These are phyloP conservation scores for Coniochaeta prunicola DNA, from an alignment of 2,329 filamentous ascomycete species.

Conservation along the genomic window DNA sequence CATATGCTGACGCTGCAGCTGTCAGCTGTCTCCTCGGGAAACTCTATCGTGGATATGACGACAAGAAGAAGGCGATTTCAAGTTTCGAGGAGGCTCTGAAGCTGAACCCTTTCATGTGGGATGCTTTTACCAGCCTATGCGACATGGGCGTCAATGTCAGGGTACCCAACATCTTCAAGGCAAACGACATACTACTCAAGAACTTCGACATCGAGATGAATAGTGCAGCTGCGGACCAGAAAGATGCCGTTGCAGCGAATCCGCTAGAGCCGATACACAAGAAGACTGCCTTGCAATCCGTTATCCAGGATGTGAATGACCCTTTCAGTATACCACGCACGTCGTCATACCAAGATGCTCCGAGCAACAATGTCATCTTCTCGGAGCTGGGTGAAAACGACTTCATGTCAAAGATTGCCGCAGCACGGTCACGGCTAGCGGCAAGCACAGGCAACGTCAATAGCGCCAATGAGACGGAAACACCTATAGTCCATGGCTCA, in stretches of 20 bases:
- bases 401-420: slow-evolving; percentile 49
- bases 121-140: slow-evolving; percentile 84
- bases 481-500: slow-evolving; percentile 46
- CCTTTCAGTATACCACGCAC: slow-evolving; percentile 43
- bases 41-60: slow-evolving; percentile 74
- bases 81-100: slow-evolving; percentile 86
- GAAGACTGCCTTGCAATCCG: slow-evolving; percentile 30
- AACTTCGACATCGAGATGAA: slow-evolving; percentile 34
- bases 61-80: slow-evolving; percentile 74
- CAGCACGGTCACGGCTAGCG: slow-evolving; percentile 38
- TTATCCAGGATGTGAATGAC: slow-evolving; percentile 31
- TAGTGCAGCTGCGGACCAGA: slow-evolving; percentile 25
- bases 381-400: slow-evolving; percentile 42
- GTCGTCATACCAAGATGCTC: slow-evolving; percentile 29
- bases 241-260: slow-evolving; percentile 25
- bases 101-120: slow-evolving; percentile 95
- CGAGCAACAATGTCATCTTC: slow-evolving; percentile 31
- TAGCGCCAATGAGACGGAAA: slow-evolving; percentile 54
- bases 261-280: slow-evolving; percentile 32
- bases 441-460: slow-evolving; percentile 26
- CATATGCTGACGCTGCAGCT: slow-evolving; percentile 75
- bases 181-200: slow-evolving; percentile 48
- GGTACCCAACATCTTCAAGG: slow-evolving; percentile 79
- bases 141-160: slow-evolving; percentile 79
- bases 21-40: slow-evolving; percentile 82